Percentiles rank a stretch among this genome's conserved stretches.
These are phyloP conservation scores for Aciculoconidium aculeatum DNA, from an alignment of 805 yeast genomes.

Conservation along the genomic window DNA sequence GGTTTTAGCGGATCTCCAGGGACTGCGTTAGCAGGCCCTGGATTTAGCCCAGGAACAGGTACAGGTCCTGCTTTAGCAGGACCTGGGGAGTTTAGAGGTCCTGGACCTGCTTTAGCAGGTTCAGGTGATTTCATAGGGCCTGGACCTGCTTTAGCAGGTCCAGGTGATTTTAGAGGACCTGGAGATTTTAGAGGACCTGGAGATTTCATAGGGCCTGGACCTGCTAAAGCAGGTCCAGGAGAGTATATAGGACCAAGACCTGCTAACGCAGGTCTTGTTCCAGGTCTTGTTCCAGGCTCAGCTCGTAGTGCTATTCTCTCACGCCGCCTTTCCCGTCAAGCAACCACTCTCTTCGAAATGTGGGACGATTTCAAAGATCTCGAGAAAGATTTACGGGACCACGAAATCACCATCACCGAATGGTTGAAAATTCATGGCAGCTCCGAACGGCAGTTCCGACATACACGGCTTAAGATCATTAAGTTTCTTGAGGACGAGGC, in stretches of 20 bases:
- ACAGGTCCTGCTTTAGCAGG: background rate
- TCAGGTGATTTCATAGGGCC: too few species aligned
- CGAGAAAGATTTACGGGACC: conserved; percentile 18
- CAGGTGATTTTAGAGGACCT: too few species aligned
- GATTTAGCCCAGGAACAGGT: too few species aligned
- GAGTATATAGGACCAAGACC: too few species aligned
- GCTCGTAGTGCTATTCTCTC: too few species aligned
- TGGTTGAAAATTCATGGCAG: conserved; percentile 27
- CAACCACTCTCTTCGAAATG: conserved; percentile 24
- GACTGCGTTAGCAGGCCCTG: conserved; percentile 1
- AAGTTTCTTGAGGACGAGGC: conserved; percentile 27
- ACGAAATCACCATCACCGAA: conserved; percentile 21
- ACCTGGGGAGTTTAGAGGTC: too few species aligned
- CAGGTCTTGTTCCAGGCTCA: too few species aligned
- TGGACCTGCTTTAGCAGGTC: too few species aligned
- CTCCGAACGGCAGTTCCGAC: conserved; percentile 24
- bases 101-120: background rate
- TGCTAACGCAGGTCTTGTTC: too few species aligned
- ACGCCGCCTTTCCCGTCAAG: conserved; percentile 23
- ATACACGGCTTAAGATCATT: conserved; percentile 23
- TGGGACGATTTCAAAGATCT: conserved; percentile 29
- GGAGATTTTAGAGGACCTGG: background rate
- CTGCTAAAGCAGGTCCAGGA: too few species aligned
- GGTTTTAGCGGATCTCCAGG: too few species aligned
- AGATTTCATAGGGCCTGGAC: too few species aligned